phyloP scores from a whole-genome alignment of 139 green algal genomes.

The Chlorokybus atmophyticus region DNA sequence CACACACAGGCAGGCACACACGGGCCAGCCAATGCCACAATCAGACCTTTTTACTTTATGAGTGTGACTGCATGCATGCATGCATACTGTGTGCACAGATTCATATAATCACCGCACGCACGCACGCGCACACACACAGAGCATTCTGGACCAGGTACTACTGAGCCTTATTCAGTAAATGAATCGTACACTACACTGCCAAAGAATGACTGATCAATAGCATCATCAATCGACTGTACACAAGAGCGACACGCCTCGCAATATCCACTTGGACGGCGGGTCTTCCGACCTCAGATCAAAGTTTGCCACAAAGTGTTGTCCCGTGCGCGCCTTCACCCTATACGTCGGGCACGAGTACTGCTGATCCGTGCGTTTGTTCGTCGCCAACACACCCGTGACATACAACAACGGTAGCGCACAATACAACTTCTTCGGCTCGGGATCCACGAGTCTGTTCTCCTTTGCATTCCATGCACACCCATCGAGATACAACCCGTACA shows the following conservation, averaged over 20 bases:
- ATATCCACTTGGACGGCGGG: constrained; percentile 64
- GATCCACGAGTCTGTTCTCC: constrained; percentile 71
- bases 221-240: constrained; percentile 59
- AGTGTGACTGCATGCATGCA: background rate
- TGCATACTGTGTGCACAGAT: background rate
- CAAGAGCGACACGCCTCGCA: constrained; percentile 69
- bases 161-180: background rate
- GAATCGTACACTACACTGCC: background rate
- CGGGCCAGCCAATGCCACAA: too few species aligned
- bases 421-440: constrained; percentile 83
- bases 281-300: constrained; percentile 73
- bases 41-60: too few species aligned
- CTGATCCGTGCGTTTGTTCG: constrained; percentile 52
- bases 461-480: constrained; percentile 73
- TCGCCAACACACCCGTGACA: constrained; percentile 67
- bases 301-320: constrained; percentile 74
- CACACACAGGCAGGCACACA: too few species aligned
- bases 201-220: background rate
- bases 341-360: constrained; percentile 66
- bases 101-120: background rate
- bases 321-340: constrained; percentile 62
- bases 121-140: background rate
- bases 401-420: constrained; percentile 69
- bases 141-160: background rate
- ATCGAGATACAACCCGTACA: constrained; percentile 86